Evolutionary conservation across 306 rosid genomes (phyloP), one percentile per base, ranked within the genome.

Genomic region (Vicia sativa): DNA sequence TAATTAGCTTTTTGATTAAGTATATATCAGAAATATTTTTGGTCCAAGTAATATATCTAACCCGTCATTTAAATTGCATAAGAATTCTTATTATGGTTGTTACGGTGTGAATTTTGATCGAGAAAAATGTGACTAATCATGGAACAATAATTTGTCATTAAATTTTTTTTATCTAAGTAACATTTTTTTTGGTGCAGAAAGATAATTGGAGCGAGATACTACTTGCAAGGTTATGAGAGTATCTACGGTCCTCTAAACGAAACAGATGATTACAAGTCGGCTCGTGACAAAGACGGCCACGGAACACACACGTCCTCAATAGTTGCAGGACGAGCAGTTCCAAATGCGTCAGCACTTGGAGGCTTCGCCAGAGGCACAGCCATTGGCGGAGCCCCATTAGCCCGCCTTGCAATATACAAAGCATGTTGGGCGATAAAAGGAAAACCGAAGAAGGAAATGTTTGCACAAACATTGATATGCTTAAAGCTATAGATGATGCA

Each of bases 271-370:
- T 86, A 77, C 70, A 79, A 71, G 38, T 93, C 98, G 44, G 81
- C 91, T 0, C 89, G 98, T 3, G 98, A 93, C 80, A 83, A 69
- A 75, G 97, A 90, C 15, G 98, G 98, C 4, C 98, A 93, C 2
- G 98, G 98, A 45, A 81, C 89, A 23, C 98, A 93, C 80, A 93
- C 98, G 0, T 73, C 95, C 11, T 93, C 98, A n/a, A 93, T 80
- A 2, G 90, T 84, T 0, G 98, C 80, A 15, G 97, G 98, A 3
- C 87, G 90, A 9, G 46, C 29, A 0, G 89, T 93, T 1, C 15
- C 48, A 0, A 62, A 77, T 0, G 91, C 37, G 8, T 79, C 96
- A 0, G 90, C 95, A 52, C 3, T 88, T 0, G 97, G 98, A 0
- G 98, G 96, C 35, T 85, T 77, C 12, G 98, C 96, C 1, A 41